Conservation (phyloP, 768 basidiomycete genomes). For the Mycena filopes region DNA sequence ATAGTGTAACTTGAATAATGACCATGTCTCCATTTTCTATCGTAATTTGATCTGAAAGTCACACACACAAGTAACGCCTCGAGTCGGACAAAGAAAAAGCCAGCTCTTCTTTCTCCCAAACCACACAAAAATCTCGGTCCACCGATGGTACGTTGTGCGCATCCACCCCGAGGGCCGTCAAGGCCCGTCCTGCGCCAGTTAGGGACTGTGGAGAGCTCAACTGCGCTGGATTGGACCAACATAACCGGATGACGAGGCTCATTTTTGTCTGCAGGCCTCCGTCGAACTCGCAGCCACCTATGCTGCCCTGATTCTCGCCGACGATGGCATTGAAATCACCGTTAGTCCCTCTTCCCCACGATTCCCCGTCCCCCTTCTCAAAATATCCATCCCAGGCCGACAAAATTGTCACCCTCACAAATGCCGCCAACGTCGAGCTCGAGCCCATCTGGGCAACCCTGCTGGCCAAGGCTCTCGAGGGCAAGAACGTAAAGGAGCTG, state of each 20-base stretch:
- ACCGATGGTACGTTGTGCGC: too few species aligned
- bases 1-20: slow-evolving; percentile 27
- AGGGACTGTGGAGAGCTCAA: too few species aligned
- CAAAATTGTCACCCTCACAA: slow-evolving; percentile 88
- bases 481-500: slow-evolving; percentile 96
- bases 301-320: slow-evolving; percentile 98
- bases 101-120: too few species aligned
- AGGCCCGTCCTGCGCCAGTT: background rate
- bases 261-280: slow-evolving; percentile 50
- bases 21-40: too few species aligned
- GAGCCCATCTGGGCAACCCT: slow-evolving; percentile 98
- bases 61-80: too few species aligned
- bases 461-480: slow-evolving; percentile 97
- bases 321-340: slow-evolving; percentile 97
- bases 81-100: too few species aligned
- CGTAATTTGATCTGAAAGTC: too few species aligned
- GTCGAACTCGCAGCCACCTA: slow-evolving; percentile 93
- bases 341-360: slow-evolving; percentile 60
- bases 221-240: slow-evolving; percentile 5
- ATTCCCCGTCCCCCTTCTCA: background rate
- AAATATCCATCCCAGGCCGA: slow-evolving; percentile 69
- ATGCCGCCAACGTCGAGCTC: slow-evolving; percentile 84
- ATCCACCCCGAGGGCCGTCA: too few species aligned
- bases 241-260: slow-evolving; percentile 30
- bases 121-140: too few species aligned